Evolutionary conservation across 2,329 filamentous ascomycete genomes (phyloP), one percentile per base, ranked within the genome.

Genomic region (Cordyceps militaris): DNA sequence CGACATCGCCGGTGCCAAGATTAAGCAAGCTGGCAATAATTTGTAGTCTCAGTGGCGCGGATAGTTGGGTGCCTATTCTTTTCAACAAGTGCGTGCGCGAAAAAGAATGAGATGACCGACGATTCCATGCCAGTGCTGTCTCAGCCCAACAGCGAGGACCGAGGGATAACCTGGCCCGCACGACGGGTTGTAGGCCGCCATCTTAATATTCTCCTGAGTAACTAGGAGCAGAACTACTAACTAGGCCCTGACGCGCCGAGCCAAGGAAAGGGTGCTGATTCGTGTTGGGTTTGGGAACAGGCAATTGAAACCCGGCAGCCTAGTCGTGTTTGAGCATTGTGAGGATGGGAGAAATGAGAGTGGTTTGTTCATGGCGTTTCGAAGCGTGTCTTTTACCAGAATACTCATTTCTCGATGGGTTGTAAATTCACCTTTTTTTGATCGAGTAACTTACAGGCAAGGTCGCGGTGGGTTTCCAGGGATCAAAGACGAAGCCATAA

Each of bases 61-160:
- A 36, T 4, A 19, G 16, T 21, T 28, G 4, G 11, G 5, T 32
- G 28, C 10, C 28, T 32, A 32, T 51, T 28, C 8, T 32, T 42
- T n/a, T 19, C 8, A 47, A 23, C 19, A 8, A 19, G 11, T 28
- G 14, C 2, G 16, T 24, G 21, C 32, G 43, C 44, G 44, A 47
- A 30, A 43, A 43, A 40, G 24, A 56, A 56, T 48, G 53, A 21
- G 24, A 42, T 42, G 32, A 8, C n/a, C 7, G 19, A 19, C n/a
- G 16, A 26, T 10, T 21, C 51, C 34, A 42, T 49, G 53, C 53
- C 53, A 49, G 26, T 9, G 14, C 24, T 56, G 54, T 56, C 46
- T 56, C 54, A 56, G 54, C 34, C 54, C 54, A 42, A 26, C 34
- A 13, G 26, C 19, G 32, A 50, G 53, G 4, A 19, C 13, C 46